Percentiles rank a stretch among this genome's conserved stretches.
These are phyloP conservation scores for Solanum microdontum DNA, from an alignment of 257 asterid genomes.

Conservation along the genomic window DNA sequence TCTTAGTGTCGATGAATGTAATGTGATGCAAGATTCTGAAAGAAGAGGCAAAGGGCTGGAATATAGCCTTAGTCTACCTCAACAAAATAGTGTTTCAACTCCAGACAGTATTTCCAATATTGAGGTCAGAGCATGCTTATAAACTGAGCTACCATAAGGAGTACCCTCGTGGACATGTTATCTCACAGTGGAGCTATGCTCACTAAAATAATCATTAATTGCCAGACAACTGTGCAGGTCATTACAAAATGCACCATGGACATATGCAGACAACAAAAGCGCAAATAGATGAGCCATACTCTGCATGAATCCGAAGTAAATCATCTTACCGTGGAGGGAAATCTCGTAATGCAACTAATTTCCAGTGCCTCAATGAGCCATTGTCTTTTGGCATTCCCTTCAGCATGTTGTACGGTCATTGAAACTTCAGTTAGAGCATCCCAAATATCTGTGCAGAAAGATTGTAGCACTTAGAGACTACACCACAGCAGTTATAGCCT, in stretches of 20 bases:
- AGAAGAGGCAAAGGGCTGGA: background rate
- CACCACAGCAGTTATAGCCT: background rate
- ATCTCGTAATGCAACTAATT: slow-evolving; percentile 60
- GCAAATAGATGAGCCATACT: background rate
- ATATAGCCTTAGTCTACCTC: background rate
- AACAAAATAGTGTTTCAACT: background rate
- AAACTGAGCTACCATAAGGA: background rate
- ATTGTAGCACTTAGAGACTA: background rate
- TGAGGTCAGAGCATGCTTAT: background rate
- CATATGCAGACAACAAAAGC: background rate
- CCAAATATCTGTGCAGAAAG: slow-evolving; percentile 59
- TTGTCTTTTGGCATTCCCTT: slow-evolving; percentile 49
- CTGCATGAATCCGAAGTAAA: background rate
- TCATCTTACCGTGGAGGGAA: slow-evolving; percentile 81
- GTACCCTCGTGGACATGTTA: background rate
- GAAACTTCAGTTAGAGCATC: slow-evolving; percentile 58
- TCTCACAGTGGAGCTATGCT: background rate
- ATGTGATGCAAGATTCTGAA: background rate
- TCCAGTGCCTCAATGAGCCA: slow-evolving; percentile 82
- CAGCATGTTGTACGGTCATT: slow-evolving; percentile 47
- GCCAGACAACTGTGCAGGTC: background rate
- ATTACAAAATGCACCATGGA: background rate
- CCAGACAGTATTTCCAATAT: background rate
- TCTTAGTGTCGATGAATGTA: background rate
- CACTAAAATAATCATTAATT: background rate